Base-by-base conservation (phyloP, 495 filamentous ascomycete species). In the Penicillium fimorum region DNA sequence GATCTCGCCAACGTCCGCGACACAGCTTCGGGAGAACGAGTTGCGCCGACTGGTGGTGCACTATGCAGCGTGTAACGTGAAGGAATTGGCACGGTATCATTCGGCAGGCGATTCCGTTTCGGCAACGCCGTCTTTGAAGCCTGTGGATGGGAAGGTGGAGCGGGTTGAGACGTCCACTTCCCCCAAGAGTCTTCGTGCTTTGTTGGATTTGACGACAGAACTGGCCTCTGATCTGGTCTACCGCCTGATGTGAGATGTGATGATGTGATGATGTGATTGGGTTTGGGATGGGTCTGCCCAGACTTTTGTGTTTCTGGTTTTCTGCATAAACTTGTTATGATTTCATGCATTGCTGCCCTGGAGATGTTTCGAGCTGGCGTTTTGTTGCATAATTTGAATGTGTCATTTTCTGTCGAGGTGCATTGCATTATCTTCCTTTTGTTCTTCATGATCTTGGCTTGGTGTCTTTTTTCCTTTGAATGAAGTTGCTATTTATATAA, bases 201-300 rank as follows among this genome's bases (percentile, higher is more conserved):
- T 78, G 49, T 47, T 78, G 58, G 76, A 78, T 53, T 61, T 58
- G 47, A 73, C 70, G 33, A 68, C 74, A 5, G 76, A 78, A 60
- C 56, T 78, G 57, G 76, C 71, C 40, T 75, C 73, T 49, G 76
- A 78, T 67, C 62, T 78, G 64, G 70, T 78, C n/a, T 78, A 76
- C 47, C 74, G 74, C 7, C 75, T 77, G 73, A 72, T 73, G 70
- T 72, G 59, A 69, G 17, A 47, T 37, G 22, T 8, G 15, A 22
- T 11, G 17, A 47, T 37, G 22, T 8, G 15, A 22, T 11, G 15
- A n/a, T 60, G 43, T 59, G 60, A 59, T 59, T 55, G 57, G 50
- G 17, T 44, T 20, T 40, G 33, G 42, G 42, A 37, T 27, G 9
- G 12, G 11, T 38, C 15, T 56, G 54, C 46, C 54, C 11, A 56